Conservation (phyloP, 345 rosid species). For the Rhodamnia rubescens region DNA sequence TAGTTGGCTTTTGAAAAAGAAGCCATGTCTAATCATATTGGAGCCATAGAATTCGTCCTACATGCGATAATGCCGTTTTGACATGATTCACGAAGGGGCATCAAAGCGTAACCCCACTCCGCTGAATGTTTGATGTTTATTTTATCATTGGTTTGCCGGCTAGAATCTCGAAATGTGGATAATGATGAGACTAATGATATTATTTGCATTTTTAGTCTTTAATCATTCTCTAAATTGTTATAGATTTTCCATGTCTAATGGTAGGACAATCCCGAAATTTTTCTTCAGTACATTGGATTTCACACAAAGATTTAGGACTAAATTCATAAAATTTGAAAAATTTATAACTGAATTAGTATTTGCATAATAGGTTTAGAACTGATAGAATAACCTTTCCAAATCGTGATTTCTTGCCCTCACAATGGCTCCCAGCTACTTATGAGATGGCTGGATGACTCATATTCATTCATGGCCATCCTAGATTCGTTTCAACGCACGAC, state of each 20-base stretch:
- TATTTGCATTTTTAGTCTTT: not conserved
- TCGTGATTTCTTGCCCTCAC: not conserved
- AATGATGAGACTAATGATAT: not conserved
- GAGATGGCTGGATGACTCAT: not conserved
- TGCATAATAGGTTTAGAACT: not conserved
- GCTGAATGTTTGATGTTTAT: not conserved
- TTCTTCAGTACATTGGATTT: not conserved
- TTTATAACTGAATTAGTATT: not conserved
- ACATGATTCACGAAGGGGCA: not conserved
- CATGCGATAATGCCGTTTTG: not conserved
- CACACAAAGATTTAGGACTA: not conserved
- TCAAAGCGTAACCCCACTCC: not conserved
- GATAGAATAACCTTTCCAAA: not conserved
- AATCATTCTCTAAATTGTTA: not conserved
- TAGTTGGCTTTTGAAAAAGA: not conserved
- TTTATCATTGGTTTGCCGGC: not conserved
- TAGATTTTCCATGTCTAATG: not conserved
- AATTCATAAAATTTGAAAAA: not conserved
- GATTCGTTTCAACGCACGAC: not conserved
- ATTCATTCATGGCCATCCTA: not conserved
- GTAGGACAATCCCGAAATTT: not conserved
- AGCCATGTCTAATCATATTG: not conserved
- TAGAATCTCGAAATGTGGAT: not conserved
- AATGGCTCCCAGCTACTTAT: not conserved
- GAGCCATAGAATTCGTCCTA: not conserved